Evolutionary conservation across 2,329 filamentous ascomycete species (phyloP), one percentile per base, ranked within the genome.

Genomic region (Chaetothyriales sp.): DNA sequence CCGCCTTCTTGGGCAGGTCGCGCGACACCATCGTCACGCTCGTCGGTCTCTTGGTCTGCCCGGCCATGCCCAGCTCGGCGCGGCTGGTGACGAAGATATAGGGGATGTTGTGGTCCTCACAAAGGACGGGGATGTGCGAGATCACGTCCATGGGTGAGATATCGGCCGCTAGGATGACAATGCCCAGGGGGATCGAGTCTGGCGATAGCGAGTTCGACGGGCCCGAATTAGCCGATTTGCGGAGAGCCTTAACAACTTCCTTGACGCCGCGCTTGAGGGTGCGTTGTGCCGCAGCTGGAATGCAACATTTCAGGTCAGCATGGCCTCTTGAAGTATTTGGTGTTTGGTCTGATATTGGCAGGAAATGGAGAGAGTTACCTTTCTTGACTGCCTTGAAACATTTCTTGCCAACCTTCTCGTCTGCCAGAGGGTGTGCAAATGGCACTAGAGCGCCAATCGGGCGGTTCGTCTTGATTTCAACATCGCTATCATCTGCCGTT

Each of bases 121-220:
- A 96, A 52, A 96, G 83, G 52, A 98, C 86, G 62, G 92, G 92
- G 59, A 98, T 86, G 73, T 98, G 92, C 54, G 86, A 92, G 73
- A 98, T 95, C 67, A 98, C 92, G 70, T 98, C 92, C 82, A 92
- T 90, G 59, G 92, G 92, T 49, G 86, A 95, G 73, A 98, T 96
- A 70, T 98, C 92, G 62, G 86, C 92, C 36, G 92, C 92, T 60
- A 98, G 86, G 67, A 98, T 76, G 62, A 95, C 87, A 59, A 98
- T 77, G 56, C 74, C 77, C 59, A 81, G 85, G 81, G 63, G 81
- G 74, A 49, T 77, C 68, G 55, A 78, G 12, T 53, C 44, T 7
- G 49, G 20, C 15, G 26, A 39, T 3, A 39, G n/a, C 19, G 46
- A 25, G 10, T 32, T 39, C 10, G 49, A 49, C 74, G 64, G 75